Conservation (phyloP, 352 stramenopile species). For the Globisporangium solare region DNA sequence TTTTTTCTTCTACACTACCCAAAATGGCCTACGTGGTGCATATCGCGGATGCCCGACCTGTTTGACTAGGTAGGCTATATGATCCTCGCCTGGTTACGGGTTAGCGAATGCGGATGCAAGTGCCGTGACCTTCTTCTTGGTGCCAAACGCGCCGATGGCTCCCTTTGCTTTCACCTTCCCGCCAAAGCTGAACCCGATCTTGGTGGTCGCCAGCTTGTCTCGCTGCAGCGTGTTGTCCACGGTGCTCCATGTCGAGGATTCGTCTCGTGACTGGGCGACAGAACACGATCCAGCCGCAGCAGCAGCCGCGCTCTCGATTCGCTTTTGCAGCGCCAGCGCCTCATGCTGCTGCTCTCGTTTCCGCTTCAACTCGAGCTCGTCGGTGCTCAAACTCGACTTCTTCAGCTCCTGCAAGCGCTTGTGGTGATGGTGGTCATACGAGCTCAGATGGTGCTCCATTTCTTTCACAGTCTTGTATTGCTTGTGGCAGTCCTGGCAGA, state of each 20-base stretch:
- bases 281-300: neutral
- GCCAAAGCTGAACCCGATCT: slow-evolving; percentile 31
- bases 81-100: neutral
- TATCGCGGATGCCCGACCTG: too few relatives aligned
- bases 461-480: slow-evolving; percentile 68
- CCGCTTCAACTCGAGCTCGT: slow-evolving; percentile 24
- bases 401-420: slow-evolving; percentile 44
- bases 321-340: slow-evolving; percentile 26
- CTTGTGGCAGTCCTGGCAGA: slow-evolving; percentile 54
- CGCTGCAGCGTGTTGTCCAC: too few relatives aligned
- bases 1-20: too few relatives aligned
- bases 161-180: slow-evolving; percentile 13
- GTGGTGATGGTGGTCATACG: slow-evolving; percentile 70
- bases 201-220: slow-evolving; percentile 2
- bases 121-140: slow-evolving; percentile 3
- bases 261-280: neutral
- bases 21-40: too few relatives aligned
- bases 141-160: neutral
- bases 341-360: slow-evolving; percentile 34
- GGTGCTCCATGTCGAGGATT: neutral
- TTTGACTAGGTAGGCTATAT: too few relatives aligned
- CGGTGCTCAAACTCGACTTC: slow-evolving; percentile 14
- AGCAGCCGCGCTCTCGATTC: slow-evolving; percentile 24
- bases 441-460: slow-evolving; percentile 72
- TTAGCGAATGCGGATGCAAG: slow-evolving; percentile 9